Base-by-base conservation (phyloP, 2,329 filamentous ascomycete species). In the Cordyceps javanica region DNA sequence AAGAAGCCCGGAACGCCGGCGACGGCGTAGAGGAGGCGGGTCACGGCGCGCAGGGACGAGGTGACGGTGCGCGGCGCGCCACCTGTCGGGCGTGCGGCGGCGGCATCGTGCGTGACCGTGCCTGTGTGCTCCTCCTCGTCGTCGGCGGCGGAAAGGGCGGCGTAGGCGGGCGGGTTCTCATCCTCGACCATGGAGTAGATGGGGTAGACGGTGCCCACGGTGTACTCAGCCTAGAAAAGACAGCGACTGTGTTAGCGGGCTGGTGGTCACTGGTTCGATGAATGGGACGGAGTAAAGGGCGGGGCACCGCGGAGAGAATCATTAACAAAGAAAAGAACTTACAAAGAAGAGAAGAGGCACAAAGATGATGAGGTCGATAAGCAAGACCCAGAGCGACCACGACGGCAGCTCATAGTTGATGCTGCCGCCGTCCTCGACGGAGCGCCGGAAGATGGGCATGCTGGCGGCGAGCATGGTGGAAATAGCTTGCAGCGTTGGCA, bases 1-100 rank as follows among this genome's bases (percentile, higher is more conserved):
- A 90, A 88, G 66, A 82, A 78, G 59, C 87, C 81, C 59, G 75
- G 75, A 72, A 80, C 81, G 61, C 91, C 90, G 60, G 80, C 85
- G 62, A 83, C 74, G 48, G 81, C 74, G 62, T 77, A 77, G 45
- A 97, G 78, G 60, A 81, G 73, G 41, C 77, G 75, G 69, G 75
- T 71, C 59, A 76, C 80, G 64, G 74, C 72, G 63, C 79, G 77
- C 65, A 83, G 66, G 54, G 77, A 82, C 28, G 77, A 73, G 21
- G 79, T 82, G 63, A 81, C 70, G 61, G 75, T 74, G 60, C 67
- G 70, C 52, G 68, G 42, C 60, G 70, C 66, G 65, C 64, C 66
- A 62, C 64, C 67, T 60, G 66, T 67, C 63, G 69, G 61, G 61
- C 62, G 62, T 55, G 68, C 64, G 58, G 66, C 63, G 57, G 60